Percentiles rank a stretch among this genome's conserved stretches.
Evolutionary conservation across 306 rosid species (phyloP).

Genomic region (Lagenaria siceraria): DNA sequence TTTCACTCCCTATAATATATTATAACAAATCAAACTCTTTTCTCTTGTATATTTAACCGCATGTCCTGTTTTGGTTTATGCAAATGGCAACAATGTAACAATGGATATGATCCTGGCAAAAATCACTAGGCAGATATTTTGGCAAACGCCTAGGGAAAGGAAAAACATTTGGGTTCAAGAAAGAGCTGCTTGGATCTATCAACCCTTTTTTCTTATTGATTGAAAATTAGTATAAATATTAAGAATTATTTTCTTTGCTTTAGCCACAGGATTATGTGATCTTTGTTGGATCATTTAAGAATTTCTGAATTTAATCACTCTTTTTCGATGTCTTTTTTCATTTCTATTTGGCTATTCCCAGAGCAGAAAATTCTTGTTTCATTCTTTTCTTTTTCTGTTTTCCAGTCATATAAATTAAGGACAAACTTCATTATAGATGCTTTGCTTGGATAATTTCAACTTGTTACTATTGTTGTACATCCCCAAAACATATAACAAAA

Average conservation of each 20-base stretch:
- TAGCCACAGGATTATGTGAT: background rate
- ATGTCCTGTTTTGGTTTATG: background rate
- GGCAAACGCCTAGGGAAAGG: background rate
- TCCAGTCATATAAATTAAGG: background rate
- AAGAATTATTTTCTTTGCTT: background rate
- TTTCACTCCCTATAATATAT: background rate
- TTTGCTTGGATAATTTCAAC: background rate
- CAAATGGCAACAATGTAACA: background rate
- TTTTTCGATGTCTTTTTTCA: background rate
- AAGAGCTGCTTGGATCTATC: background rate
- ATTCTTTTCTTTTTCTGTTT: background rate
- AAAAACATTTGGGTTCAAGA: background rate
- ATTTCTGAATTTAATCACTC: background rate
- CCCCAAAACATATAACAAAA: background rate
- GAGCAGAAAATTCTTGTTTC: background rate
- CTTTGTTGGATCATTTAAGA: background rate
- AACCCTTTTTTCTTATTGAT: background rate
- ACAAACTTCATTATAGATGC: background rate
- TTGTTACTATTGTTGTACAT: background rate
- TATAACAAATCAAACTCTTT: background rate
- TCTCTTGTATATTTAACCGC: background rate
- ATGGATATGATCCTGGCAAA: background rate
- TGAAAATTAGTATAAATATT: background rate
- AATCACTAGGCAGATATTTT: background rate
- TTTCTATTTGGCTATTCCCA: background rate